Evolutionary conservation across 768 basidiomycete species (phyloP).

Genomic region (Boletus insuetus): DNA sequence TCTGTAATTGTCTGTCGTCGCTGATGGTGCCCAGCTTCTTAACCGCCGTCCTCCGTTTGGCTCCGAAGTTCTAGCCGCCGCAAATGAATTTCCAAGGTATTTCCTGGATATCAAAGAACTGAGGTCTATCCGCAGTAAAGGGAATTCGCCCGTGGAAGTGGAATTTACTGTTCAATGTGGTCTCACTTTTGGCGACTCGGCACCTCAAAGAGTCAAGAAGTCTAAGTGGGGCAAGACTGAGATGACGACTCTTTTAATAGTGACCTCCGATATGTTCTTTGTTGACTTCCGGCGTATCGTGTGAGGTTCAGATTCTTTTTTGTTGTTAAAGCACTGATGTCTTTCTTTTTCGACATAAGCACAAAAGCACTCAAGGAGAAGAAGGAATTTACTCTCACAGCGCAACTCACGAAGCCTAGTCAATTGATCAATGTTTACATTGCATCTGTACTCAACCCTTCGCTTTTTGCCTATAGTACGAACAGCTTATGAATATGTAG

Average conservation of each 20-base stretch:
- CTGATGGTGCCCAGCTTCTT: conserved; percentile 48
- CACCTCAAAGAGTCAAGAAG: conserved; percentile 43
- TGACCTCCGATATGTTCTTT: conserved; percentile 72
- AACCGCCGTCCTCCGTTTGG: conserved; percentile 78
- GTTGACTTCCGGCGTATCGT: conserved; percentile 79
- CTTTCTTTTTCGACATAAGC: conserved; percentile 35
- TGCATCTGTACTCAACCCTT: conserved; percentile 47
- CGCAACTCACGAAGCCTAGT: conserved; percentile 69
- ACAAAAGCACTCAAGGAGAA: conserved; percentile 61
- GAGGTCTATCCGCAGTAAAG: conserved; percentile 39
- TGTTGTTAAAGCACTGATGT: conserved; percentile 1
- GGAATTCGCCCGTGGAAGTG: conserved; percentile 52
- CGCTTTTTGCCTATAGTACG: conserved; percentile 8
- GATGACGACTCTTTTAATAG: conserved; percentile 69
- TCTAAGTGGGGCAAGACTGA: conserved; percentile 44
- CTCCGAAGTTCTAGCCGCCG: conserved; percentile 57
- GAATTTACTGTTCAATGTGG: conserved; percentile 59
- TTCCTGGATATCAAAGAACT: conserved; percentile 49
- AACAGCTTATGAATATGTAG: conserved; percentile 36
- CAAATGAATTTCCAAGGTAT: conserved; percentile 67
- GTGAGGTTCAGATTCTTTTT: conserved; percentile 40
- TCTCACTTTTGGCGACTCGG: conserved; percentile 34
- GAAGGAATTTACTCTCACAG: conserved; percentile 60
- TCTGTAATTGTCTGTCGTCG: neutral
- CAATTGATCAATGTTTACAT: conserved; percentile 62